phyloP scores from a whole-genome alignment of 371 early-diverging fungal species.

The Mucor circinelloides region DNA sequence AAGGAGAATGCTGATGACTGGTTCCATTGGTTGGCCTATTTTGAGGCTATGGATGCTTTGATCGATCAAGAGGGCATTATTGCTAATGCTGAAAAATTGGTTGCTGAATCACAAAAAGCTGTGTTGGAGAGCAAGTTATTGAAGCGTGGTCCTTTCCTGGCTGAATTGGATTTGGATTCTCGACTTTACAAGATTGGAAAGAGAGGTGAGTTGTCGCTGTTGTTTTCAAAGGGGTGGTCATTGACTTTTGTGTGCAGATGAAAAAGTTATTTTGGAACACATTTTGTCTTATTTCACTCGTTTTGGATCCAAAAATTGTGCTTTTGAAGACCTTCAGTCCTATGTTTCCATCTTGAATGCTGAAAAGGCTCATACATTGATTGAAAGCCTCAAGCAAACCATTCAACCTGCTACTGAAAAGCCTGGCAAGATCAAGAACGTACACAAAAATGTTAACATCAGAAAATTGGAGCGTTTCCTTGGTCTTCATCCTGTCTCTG shows the following conservation, averaged over 20 bases:
- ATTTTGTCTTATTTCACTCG: conserved; percentile 61
- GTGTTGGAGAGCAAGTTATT: conserved; percentile 45
- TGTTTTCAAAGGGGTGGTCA: neutral
- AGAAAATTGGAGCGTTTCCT: conserved; percentile 58
- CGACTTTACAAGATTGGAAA: conserved; percentile 36
- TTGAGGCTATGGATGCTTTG: conserved; percentile 56
- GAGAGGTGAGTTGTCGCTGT: conserved; percentile 6
- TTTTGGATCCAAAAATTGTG: conserved; percentile 73
- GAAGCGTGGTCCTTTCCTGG: conserved; percentile 76
- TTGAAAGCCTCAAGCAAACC: conserved; percentile 36
- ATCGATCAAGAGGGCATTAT: conserved; percentile 21
- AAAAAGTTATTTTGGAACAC: conserved; percentile 38
- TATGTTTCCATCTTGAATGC: conserved; percentile 52
- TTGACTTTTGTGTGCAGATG: conserved; percentile 22
- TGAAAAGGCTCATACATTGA: conserved; percentile 34
- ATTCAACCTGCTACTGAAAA: conserved; percentile 30
- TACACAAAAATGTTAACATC: conserved; percentile 55
- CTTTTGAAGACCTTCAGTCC: conserved; percentile 76
- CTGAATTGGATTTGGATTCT: conserved; percentile 68
- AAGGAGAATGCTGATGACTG: conserved; percentile 72
- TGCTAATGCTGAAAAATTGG: conserved; percentile 43
- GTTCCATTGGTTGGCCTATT: conserved; percentile 65
- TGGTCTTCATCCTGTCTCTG: conserved; percentile 30
- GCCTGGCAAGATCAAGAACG: conserved; percentile 37
- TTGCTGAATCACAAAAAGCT: conserved; percentile 35